Evolutionary conservation across 202 grass and related monocot species (phyloP), one percentile per base, ranked within the genome.

Genomic region (Brachypodium distachyon): DNA sequence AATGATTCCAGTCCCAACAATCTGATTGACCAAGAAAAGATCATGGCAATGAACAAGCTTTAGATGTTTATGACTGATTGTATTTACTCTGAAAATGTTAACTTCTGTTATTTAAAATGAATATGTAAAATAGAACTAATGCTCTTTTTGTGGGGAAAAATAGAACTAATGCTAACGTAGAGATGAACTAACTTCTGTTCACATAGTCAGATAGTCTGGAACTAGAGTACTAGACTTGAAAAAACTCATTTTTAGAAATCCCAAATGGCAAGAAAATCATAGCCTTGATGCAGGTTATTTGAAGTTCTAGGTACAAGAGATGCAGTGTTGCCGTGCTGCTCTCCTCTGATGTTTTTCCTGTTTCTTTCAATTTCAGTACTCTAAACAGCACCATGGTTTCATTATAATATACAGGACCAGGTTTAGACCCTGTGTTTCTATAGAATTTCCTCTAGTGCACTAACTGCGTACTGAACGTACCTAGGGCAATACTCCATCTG

Each of bases 401-500:
- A 22, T 21, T 52, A 53, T 53, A 53, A 47, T 34, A 1, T 21
- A 38, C 1, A 1, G 53, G 37, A 33, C n/a, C 51, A 27, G 17
- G 37, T 74, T 41, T 31, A 31, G 37, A 42, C 23, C 27, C 16
- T 57, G 37, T 57, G 13, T 73, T 73, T 52, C 16, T 42, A 58
- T 29, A 29, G 58, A 42, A 42, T 4, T 29, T 48, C 29, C 37
- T 36, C 25, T 73, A 7, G 61, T 70, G 46, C 47, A 73, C 25
- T 42, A 65, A 27, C 34, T 49, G 81, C 27, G 51, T 22, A 78
- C 38, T 31, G 37, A 84, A 81, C 57, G 0, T 52, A 98, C 91
- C 91, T 88, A 58, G 91, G 94, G 44, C 94, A 97, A 86, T 94
- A 97, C 66, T 98, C 95, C 95, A 98, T 98, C 90, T 98, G 95